Percentiles rank a stretch among this genome's conserved stretches.
These are phyloP conservation scores for Taphrina populina DNA, from an alignment of 1,139 yeast genomes.

Conservation along the genomic window DNA sequence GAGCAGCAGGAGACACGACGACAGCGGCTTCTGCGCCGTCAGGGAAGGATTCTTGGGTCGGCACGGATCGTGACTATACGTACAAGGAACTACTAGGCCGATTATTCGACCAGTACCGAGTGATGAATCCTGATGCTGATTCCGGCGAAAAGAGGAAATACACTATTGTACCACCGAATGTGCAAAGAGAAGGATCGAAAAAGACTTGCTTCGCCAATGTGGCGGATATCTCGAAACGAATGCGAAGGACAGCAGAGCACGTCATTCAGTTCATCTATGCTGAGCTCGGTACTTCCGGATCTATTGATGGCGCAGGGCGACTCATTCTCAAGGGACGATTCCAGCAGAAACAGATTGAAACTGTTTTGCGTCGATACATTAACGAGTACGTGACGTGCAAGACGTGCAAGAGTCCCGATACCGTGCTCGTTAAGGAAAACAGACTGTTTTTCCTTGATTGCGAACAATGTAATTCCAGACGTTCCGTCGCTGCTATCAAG, in stretches of 20 bases:
- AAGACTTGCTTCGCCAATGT: conserved; percentile 95
- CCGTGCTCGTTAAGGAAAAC: conserved; percentile 93
- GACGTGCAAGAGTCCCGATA: conserved; percentile 97
- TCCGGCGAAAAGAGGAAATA: conserved; percentile 92
- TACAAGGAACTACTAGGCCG: conserved; percentile 76
- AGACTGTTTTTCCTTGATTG: conserved; percentile 97
- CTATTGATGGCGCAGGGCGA: conserved; percentile 96
- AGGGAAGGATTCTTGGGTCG: conserved; percentile 44
- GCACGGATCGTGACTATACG: conserved; percentile 58
- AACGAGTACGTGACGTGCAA: conserved; percentile 96
- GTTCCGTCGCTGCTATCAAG: conserved; percentile 96
- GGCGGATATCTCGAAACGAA: conserved; percentile 87
- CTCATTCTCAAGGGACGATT: conserved; percentile 96
- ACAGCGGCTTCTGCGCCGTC: conserved; percentile 44
- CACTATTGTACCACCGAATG: conserved; percentile 96
- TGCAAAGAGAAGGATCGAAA: conserved; percentile 95
- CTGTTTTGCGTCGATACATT: conserved; percentile 83
- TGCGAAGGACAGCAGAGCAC: conserved; percentile 97
- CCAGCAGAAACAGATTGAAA: conserved; percentile 96
- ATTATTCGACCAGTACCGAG: conserved; percentile 79
- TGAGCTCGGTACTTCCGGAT: conserved; percentile 98
- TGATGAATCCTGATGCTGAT: conserved; percentile 96
- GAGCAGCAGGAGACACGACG: conserved; percentile 35
- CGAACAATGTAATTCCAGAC: conserved; percentile 95
- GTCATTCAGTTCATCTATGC: conserved; percentile 95